Conservation (phyloP, 2,329 filamentous ascomycete genomes). For the Fusarium chaquense region DNA sequence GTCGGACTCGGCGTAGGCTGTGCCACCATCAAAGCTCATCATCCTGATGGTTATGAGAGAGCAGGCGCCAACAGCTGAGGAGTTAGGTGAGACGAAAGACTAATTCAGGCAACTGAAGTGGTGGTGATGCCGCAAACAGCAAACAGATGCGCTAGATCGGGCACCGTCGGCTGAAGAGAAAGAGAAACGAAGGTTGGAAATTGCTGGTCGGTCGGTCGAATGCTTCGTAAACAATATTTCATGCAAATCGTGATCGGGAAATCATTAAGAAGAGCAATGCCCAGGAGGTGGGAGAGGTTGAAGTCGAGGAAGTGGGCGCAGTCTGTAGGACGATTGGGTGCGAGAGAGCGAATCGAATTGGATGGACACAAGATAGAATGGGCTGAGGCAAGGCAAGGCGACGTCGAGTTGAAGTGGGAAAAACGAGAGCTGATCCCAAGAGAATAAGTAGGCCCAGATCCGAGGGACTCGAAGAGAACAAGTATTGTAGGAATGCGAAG, state of each 20-base stretch:
- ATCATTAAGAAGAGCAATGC: constrained; percentile 14
- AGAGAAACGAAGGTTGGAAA: constrained; percentile 18
- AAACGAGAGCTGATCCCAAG: constrained; percentile 30
- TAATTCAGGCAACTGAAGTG: constrained; percentile 25
- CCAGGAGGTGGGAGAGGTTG: constrained; percentile 14
- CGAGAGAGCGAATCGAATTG: constrained; percentile 33
- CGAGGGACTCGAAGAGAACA: constrained; percentile 21
- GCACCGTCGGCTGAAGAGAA: constrained; percentile 28
- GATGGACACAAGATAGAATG: constrained; percentile 1
- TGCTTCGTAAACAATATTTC: constrained; percentile 27
- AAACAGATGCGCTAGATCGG: constrained; percentile 28
- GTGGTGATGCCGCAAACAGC: constrained; percentile 27
- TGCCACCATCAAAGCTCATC: constrained; percentile 74
- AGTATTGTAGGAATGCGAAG: constrained; percentile 13
- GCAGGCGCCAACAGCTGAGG: constrained; percentile 27
- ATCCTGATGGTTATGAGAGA: constrained; percentile 44
- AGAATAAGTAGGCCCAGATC: constrained; percentile 29
- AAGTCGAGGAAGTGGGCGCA: constrained; percentile 30
- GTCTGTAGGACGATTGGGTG: constrained; percentile 34
- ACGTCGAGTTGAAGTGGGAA: constrained; percentile 23
- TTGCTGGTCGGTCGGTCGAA: constrained; percentile 26
- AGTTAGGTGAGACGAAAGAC: constrained; percentile 10
- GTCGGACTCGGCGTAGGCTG: constrained; percentile 82
- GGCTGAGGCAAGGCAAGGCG: constrained; percentile 32
- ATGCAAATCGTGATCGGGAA: constrained; percentile 35